Evolutionary conservation across 129 eudicot genomes (phyloP).

Genomic region (Escallonia rubra): DNA sequence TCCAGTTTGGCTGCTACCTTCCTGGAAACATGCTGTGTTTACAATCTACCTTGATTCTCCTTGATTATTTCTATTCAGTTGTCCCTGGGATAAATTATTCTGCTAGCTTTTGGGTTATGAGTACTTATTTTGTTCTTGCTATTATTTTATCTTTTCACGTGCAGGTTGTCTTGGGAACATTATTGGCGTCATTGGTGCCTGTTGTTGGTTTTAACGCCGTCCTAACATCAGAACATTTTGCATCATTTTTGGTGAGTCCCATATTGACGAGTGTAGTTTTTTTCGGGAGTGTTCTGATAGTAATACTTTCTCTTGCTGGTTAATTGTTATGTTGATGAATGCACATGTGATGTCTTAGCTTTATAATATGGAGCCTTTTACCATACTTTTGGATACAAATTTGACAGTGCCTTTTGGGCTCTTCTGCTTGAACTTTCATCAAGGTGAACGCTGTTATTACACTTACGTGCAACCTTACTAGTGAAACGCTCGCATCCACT

Average conservation of each 20-base stretch:
- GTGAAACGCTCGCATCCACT: no score
- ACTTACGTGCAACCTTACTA: no score
- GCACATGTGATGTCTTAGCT: no score
- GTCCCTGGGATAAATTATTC: neutral
- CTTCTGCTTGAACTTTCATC: neutral
- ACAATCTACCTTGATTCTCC: neutral
- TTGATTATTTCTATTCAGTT: neutral
- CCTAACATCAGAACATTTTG: conserved; percentile 98
- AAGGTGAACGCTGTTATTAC: neutral
- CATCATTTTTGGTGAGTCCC: conserved; percentile 84
- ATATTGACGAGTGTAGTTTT: neutral
- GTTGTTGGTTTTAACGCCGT: conserved; percentile 99
- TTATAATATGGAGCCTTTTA: no score
- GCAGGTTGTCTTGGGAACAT: conserved; percentile 93
- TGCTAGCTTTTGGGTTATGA: conserved; percentile 4
- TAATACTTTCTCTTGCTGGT: no score
- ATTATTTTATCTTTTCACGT: conserved; percentile 11
- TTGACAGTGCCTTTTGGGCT: neutral
- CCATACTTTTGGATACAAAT: neutral
- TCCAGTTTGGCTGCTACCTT: no score
- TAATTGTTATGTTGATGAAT: no score
- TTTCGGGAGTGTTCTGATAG: no score
- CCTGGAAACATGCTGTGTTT: no score
- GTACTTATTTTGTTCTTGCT: neutral
- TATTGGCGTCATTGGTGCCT: conserved; percentile 94